Percentiles rank a stretch among this genome's conserved stretches.
These are phyloP conservation scores for Penicillium sp. DNA, from an alignment of 2,329 filamentous ascomycete genomes.

Conservation along the genomic window DNA sequence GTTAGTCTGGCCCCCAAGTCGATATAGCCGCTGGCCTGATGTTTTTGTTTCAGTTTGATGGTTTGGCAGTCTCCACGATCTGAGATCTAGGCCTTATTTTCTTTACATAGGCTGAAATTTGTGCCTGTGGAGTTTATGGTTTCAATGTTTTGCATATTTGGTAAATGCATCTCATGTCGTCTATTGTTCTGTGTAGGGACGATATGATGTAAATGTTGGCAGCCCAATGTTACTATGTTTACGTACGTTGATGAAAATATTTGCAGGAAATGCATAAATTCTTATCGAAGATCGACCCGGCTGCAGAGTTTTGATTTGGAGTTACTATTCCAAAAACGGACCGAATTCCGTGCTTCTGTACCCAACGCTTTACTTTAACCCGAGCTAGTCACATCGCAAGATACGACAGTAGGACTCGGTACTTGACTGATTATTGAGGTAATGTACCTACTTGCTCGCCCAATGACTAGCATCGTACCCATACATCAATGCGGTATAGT, in stretches of 20 bases:
- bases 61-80: background rate
- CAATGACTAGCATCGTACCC: conserved; percentile 35
- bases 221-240: background rate
- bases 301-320: too few relatives aligned
- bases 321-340: too few relatives aligned
- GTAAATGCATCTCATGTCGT: background rate
- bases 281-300: too few relatives aligned
- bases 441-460: conserved; percentile 7
- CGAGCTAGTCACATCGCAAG: too few relatives aligned
- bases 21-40: conserved; percentile 1
- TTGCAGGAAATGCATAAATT: too few relatives aligned
- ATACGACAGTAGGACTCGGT: too few relatives aligned
- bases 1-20: background rate
- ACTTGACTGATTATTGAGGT: too few relatives aligned
- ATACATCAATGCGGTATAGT: conserved; percentile 52
- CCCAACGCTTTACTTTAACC: too few relatives aligned
- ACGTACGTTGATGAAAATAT: too few relatives aligned
- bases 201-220: background rate
- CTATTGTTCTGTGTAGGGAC: background rate
- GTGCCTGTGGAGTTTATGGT: background rate
- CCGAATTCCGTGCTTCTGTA: too few relatives aligned
- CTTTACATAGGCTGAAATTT: background rate
- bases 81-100: background rate
- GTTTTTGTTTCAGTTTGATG: background rate
- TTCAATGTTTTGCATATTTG: background rate